Percentiles rank a stretch among this genome's conserved stretches.
Conservation (phyloP, 192 early-diverging fungal species). For the Coemansia brasiliensis region DNA sequence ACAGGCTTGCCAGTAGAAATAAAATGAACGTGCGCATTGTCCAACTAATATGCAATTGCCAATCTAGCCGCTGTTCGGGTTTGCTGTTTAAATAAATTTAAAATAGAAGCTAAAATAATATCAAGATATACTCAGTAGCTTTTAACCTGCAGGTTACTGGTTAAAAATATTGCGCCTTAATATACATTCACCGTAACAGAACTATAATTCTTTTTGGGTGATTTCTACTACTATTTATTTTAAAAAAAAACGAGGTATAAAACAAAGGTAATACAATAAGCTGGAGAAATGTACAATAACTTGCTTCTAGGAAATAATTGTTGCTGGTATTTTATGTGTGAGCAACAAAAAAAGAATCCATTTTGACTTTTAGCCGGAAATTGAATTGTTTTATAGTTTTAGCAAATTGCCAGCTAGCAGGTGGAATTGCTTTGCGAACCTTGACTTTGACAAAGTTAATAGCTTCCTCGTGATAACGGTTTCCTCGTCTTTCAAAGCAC, state of each 20-base stretch:
- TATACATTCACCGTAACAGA: background rate
- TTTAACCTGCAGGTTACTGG: conserved; percentile 5
- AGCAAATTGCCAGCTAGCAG: conserved; percentile 16
- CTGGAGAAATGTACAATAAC: background rate
- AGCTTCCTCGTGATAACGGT: conserved; percentile 12
- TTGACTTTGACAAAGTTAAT: conserved; percentile 22
- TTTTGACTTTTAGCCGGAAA: conserved; percentile 18
- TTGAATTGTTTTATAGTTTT: conserved; percentile 17
- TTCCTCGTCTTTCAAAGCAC: conserved; percentile 19
- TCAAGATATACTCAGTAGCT: too few species aligned
- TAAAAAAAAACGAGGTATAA: background rate
- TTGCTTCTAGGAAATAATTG: background rate
- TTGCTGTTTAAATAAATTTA: too few species aligned
- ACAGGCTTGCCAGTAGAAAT: too few species aligned
- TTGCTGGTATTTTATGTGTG: background rate
- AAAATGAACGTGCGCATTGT: too few species aligned
- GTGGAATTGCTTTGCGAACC: conserved; percentile 16
- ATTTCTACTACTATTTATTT: too few species aligned
- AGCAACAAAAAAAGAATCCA: conserved; percentile 38
- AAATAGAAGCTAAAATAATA: too few species aligned
- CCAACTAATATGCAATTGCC: too few species aligned
- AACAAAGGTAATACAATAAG: conserved; percentile 7
- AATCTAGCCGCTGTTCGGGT: too few species aligned
- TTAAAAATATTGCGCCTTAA: background rate
- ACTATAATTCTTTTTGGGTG: background rate